Conservation (phyloP, 805 yeast species). For the Candida wancherniae region DNA sequence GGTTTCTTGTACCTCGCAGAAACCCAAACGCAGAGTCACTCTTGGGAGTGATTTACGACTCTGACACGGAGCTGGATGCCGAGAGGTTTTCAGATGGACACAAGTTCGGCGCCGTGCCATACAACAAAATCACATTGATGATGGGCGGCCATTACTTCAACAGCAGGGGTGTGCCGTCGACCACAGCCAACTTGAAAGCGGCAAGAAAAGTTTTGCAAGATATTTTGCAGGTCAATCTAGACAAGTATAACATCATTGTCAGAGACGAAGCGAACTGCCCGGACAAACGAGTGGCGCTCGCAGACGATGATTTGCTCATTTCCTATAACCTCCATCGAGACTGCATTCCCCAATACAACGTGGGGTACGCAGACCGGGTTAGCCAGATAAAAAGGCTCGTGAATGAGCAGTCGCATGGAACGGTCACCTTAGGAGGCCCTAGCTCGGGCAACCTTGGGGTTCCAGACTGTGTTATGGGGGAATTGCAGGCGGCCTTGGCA, state of each 20-base stretch:
- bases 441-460: constrained; percentile 74
- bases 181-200: constrained; percentile 21
- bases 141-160: constrained; percentile 70
- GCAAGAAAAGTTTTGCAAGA: constrained; percentile 23
- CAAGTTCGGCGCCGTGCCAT: constrained; percentile 24
- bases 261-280: constrained; percentile 23
- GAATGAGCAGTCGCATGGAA: constrained; percentile 27
- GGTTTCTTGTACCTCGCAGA: constrained; percentile 70
- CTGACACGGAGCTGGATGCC: constrained; percentile 64
- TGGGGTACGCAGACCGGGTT: constrained; percentile 53
- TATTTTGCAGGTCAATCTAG: constrained; percentile 22
- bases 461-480: constrained; percentile 74
- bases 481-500: constrained; percentile 53
- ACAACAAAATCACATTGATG: constrained; percentile 82
- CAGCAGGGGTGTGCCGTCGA: constrained; percentile 28
- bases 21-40: constrained; percentile 50
- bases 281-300: constrained; percentile 11
- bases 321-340: constrained; percentile 33
- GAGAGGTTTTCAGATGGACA: constrained; percentile 15
- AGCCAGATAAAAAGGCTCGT: constrained; percentile 30
- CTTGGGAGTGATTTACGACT: constrained; percentile 87
- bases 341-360: constrained; percentile 77
- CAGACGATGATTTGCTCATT: constrained; percentile 25
- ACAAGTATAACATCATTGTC: constrained; percentile 19
- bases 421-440: constrained; percentile 71